Evolutionary conservation across 2,329 filamentous ascomycete genomes (phyloP), one percentile per base, ranked within the genome.

Genomic region (Colletotrichum limetticola): DNA sequence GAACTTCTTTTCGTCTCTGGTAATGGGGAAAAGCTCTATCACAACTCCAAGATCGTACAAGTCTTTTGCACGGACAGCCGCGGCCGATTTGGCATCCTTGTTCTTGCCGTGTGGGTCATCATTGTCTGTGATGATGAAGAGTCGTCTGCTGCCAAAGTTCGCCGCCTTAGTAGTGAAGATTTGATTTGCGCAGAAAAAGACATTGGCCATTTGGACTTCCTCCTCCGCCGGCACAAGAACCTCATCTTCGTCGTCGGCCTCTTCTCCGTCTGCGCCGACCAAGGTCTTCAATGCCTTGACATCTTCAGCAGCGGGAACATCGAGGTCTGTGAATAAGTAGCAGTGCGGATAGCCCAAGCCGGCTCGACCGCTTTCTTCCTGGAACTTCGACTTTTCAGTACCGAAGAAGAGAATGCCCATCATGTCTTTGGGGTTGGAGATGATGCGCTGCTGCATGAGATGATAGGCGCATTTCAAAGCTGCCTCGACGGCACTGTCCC

Each of bases 361-460:
- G 68, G 86, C 87, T 8, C 87, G 86, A 59, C 88, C 90, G 71
- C 91, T 88, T 57, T 92, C 91, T 19, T 91, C 90, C 58, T 92
- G 90, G 75, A 95, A 95, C 77, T 92, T 95, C 52, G 95, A 94
- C 82, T 94, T 90, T 78, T 97, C 88, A 0, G 97, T 99, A 9
- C 95, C 95, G 80, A 97, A 99, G 0, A 99, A 87, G 49, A 99
- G 82, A 30, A 99, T 93, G 2, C 96, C 95, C 90, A 99, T 98
- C 94, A 98, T 97, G 74, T 99, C 97, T 79, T 93, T 95, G 1
- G 97, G 97, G 74, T 95, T 96, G 4, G 96, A 96, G 78, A 99
- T 98, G 82, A 99, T 98, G 77, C 97, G 94, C 84, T 98, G 96
- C 84, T 98, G 95, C 94, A 99, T 98, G 66, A 99, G 87, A 79